Conservation (phyloP, 1,139 yeast species). For the Diutina neorugosa region DNA sequence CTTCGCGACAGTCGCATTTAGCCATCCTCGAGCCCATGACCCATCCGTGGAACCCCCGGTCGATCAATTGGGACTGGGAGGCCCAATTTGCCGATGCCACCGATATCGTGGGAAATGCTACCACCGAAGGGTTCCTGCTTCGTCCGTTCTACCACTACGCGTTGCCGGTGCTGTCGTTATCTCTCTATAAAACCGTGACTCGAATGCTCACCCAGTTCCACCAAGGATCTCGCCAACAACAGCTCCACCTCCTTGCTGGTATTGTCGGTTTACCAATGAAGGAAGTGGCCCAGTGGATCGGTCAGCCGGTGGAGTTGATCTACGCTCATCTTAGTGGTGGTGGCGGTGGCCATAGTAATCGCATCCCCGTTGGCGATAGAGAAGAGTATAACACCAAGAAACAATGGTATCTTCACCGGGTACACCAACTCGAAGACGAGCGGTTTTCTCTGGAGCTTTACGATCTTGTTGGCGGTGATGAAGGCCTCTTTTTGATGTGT, state of each 20-base stretch:
- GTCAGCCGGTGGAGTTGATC: not conserved
- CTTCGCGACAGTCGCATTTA: not conserved
- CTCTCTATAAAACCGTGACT: not conserved
- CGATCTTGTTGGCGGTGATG: not conserved
- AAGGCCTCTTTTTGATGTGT: not conserved
- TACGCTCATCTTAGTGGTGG: not conserved
- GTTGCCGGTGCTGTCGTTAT: not conserved
- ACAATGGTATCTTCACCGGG: not conserved
- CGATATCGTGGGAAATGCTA: not conserved
- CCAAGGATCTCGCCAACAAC: not conserved
- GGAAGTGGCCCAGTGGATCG: not conserved
- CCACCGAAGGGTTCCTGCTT: not conserved
- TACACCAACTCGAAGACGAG: not conserved
- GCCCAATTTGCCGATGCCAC: not conserved
- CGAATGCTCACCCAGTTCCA: not conserved
- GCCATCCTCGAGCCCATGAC: not conserved
- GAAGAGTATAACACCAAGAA: not conserved
- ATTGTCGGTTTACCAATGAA: not conserved
- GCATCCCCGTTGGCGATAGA: not conserved
- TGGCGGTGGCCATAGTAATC: not conserved
- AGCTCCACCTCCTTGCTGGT: not conserved
- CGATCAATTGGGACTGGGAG: conserved; percentile 3
- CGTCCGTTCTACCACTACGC: not conserved
- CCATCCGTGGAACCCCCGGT: not conserved
- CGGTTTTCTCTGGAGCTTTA: not conserved